phyloP scores from a whole-genome alignment of 306 rosid species.

The Phaseolus lunatus region DNA sequence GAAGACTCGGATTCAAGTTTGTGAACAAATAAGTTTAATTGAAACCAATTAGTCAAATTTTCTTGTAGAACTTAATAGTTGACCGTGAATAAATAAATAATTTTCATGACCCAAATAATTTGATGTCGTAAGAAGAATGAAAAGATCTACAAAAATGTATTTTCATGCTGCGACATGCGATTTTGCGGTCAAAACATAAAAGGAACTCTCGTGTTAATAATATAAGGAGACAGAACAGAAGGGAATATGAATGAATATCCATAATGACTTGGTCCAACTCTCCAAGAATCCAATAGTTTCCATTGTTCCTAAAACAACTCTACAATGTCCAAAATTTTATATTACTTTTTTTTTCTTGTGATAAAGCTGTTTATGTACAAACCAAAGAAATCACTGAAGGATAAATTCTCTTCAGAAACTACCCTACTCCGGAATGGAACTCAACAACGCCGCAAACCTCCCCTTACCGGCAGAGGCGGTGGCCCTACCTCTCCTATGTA shows the following conservation, averaged over 20 bases:
- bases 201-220: not conserved
- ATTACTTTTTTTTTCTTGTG: not conserved
- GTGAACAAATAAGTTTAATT: no score
- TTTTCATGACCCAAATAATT: no score
- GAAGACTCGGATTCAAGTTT: no score
- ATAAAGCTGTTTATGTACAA: constrained; percentile 42
- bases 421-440: constrained; percentile 78
- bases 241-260: constrained; percentile 18
- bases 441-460: constrained; percentile 60
- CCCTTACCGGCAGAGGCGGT: constrained; percentile 43
- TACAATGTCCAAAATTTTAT: constrained; percentile 4
- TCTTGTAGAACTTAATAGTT: no score
- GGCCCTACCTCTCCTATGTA: constrained; percentile 47
- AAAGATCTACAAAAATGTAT: not conserved
- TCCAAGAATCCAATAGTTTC: constrained; percentile 22
- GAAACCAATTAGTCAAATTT: no score
- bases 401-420: constrained; percentile 43
- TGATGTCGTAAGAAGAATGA: not conserved
- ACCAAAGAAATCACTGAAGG: constrained; percentile 4
- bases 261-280: constrained; percentile 8
- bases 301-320: constrained; percentile 34
- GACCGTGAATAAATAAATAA: no score
- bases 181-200: constrained; percentile 5
- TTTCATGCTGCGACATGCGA: not conserved
- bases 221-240: constrained; percentile 4